Evolutionary conservation across 805 yeast species (phyloP).

Genomic region (Jamesozyma lodderae): DNA sequence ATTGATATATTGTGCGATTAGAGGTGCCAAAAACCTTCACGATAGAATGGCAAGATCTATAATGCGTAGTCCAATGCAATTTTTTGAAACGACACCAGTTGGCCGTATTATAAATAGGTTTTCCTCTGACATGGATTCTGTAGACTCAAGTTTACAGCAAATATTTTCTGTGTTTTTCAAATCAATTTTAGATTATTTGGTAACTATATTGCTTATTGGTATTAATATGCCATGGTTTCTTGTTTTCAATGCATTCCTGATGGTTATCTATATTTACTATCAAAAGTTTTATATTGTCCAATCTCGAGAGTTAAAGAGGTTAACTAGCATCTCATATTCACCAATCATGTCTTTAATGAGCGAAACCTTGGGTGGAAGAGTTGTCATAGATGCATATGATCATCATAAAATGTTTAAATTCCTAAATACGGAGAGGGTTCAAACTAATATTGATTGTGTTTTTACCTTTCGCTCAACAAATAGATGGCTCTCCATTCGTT

Average conservation of each 20-base stretch:
- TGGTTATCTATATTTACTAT: slow-evolving; percentile 57
- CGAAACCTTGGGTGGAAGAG: slow-evolving; percentile 69
- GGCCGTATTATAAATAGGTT: slow-evolving; percentile 61
- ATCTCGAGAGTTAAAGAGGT: slow-evolving; percentile 70
- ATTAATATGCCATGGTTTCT: slow-evolving; percentile 47
- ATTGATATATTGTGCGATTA: slow-evolving; percentile 46
- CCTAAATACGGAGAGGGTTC: slow-evolving; percentile 44
- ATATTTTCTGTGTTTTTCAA: slow-evolving; percentile 41
- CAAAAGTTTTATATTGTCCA: slow-evolving; percentile 62
- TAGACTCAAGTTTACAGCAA: slow-evolving; percentile 51
- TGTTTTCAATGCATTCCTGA: slow-evolving; percentile 34
- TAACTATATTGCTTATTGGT: slow-evolving; percentile 46
- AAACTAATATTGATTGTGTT: slow-evolving; percentile 39
- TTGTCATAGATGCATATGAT: slow-evolving; percentile 70
- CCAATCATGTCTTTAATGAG: slow-evolving; percentile 79
- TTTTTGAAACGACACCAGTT: slow-evolving; percentile 60
- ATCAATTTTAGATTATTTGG: slow-evolving; percentile 35
- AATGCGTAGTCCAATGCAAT: slow-evolving; percentile 52
- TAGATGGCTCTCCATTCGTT: slow-evolving; percentile 57
- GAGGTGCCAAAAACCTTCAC: slow-evolving; percentile 49
- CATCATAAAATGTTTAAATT: slow-evolving; percentile 54
- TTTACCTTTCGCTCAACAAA: slow-evolving; percentile 46
- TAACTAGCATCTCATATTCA: slow-evolving; percentile 56
- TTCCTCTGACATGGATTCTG: slow-evolving; percentile 49
- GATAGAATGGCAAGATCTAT: slow-evolving; percentile 47